phyloP scores from a whole-genome alignment of 305 asterid genomes.

The Solanum aculeatissimum region DNA sequence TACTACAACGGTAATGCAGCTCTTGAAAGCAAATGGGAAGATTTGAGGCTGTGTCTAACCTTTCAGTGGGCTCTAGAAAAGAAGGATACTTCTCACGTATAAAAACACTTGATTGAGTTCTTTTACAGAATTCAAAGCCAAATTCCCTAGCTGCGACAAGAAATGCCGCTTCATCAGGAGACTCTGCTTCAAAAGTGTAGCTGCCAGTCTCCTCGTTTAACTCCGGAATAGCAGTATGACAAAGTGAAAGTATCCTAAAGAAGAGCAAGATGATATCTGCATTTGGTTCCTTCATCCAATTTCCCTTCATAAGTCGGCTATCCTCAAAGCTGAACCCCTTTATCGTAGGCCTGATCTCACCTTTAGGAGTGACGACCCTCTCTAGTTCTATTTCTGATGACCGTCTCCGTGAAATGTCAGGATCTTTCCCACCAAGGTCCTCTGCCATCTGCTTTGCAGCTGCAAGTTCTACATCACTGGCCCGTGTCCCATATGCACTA shows the following conservation, averaged over 20 bases:
- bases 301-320: constrained; percentile 61
- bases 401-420: neutral
- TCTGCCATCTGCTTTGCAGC: constrained; percentile 73
- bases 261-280: constrained; percentile 45
- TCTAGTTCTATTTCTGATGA: constrained; percentile 44
- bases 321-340: constrained; percentile 89
- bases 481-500: constrained; percentile 53
- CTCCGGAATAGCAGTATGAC: constrained; percentile 94
- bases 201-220: constrained; percentile 46
- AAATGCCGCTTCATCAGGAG: constrained; percentile 92
- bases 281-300: constrained; percentile 60
- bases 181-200: constrained; percentile 73
- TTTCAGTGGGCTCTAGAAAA: constrained; percentile 49
- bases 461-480: constrained; percentile 86
- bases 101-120: constrained; percentile 69
- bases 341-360: constrained; percentile 29
- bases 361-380: constrained; percentile 29
- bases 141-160: constrained; percentile 91
- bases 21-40: neutral
- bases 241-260: constrained; percentile 66
- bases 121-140: constrained; percentile 77
- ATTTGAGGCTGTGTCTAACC: constrained; percentile 29
- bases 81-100: constrained; percentile 62
- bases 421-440: constrained; percentile 41
- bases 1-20: neutral